These are phyloP conservation scores for Cladobotryum mycophilum DNA, from an alignment of 2,329 filamentous ascomycete genomes.

Conservation along the genomic window DNA sequence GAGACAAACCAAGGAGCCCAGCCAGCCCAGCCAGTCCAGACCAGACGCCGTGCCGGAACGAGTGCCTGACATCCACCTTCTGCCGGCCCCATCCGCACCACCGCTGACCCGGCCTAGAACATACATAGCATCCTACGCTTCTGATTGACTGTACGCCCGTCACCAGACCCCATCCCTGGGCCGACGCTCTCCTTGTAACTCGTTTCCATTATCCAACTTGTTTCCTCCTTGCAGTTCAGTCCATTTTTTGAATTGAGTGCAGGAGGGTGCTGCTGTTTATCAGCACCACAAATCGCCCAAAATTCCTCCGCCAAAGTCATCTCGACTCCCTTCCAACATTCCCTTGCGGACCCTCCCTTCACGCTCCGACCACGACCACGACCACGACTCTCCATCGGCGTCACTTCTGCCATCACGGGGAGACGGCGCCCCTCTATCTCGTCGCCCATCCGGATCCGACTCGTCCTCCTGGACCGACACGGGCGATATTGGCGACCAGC, in stretches of 20 bases:
- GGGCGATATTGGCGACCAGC: conserved; percentile 88
- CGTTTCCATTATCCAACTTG: no score
- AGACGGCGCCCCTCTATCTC: conserved; percentile 37
- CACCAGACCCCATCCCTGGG: conserved; percentile 8
- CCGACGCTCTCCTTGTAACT: conserved; percentile 18
- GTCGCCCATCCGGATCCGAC: conserved; percentile 52
- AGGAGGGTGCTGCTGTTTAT: conserved; percentile 65
- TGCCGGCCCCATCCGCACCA: background rate
- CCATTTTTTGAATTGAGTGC: conserved; percentile 31
- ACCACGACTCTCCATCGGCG: conserved; percentile 34
- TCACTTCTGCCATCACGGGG: conserved; percentile 28
- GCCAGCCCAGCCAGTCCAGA: background rate
- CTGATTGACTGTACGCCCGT: conserved; percentile 9
- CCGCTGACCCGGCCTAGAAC: conserved; percentile 4
- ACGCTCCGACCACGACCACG: conserved; percentile 30
- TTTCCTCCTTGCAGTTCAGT: conserved; percentile 23
- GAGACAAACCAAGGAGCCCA: background rate
- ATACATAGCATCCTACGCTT: conserved; percentile 2
- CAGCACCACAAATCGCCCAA: conserved; percentile 72
- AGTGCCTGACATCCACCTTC: background rate
- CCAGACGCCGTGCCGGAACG: no score
- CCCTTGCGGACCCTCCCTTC: conserved; percentile 69
- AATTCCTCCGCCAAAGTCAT: conserved; percentile 70
- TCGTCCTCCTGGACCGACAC: conserved; percentile 88
- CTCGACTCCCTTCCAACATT: conserved; percentile 75